Base-by-base conservation (phyloP, 2,329 filamentous ascomycete species). In the Pseudovirgaria hyperparasitica region DNA sequence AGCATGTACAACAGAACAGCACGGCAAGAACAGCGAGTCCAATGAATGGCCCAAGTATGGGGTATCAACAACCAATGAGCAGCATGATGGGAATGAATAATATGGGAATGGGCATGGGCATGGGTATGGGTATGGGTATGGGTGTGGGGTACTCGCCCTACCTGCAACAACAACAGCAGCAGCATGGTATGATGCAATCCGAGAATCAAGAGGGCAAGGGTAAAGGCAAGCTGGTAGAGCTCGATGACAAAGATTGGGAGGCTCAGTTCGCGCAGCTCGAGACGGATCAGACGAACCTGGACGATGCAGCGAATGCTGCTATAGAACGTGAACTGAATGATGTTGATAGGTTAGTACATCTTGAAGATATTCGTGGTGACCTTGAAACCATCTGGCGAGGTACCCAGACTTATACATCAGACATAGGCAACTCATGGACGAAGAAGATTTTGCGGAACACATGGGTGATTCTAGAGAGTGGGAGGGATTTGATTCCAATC, bases 241-340 rank as follows among this genome's bases (percentile, higher is more conserved):
- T 96, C 14, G 84, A 94, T 50, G 87, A 98, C 42, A 54, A 78
- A 46, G 79, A 92, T 48, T 96, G 90, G 90, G 87, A 96, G 57
- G 82, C 85, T 43, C 85, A 96, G 54, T 98, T 98, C 54, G 81
- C 84, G 31, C 74, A 90, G 55, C 76, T 94, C 50, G 82, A 87
- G 50, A 64, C 75, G 34, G 69, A 76, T 46, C 58, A 68, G 42
- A 54, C 65, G 35, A 52, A 55, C 16, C 53, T 70, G 31, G 72
- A 75, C 35, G 62, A 59, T 19, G 62, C 76, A 46, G 80, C 81
- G 28, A 77, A 82, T 35, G 66, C 67, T 33, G 79, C 78, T 11
- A 82, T 87, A 42, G 85, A 92, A 61, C 70, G 71, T 34, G 86
- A 96, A 63, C 68, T 96, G 42, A 76, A 93, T 57, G 71, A 85